Conservation (phyloP, 192 early-diverging fungal species). For the Podila horticola region DNA sequence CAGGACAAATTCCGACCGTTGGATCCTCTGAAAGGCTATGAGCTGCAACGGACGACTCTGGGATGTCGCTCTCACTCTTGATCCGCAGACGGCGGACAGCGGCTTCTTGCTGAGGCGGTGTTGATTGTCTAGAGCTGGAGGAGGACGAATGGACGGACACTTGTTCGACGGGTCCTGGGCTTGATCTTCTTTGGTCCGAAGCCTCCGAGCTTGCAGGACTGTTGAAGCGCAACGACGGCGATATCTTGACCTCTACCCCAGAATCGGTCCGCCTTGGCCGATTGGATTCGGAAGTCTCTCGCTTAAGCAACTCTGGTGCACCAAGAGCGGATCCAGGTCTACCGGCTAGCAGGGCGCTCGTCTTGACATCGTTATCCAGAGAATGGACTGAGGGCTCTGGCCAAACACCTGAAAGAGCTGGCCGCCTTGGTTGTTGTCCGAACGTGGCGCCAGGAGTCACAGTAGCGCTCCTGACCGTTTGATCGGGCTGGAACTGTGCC, state of each 20-base stretch:
- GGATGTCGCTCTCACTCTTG: constrained; percentile 4
- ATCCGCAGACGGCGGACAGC: neutral
- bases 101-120: neutral
- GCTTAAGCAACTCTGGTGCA: too few relatives aligned
- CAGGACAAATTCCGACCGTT: neutral
- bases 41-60: neutral
- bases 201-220: constrained; percentile 6
- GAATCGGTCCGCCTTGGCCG: constrained; percentile 37
- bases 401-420: constrained; percentile 15
- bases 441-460: neutral
- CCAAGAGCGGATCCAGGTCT: neutral
- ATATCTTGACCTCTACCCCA: constrained; percentile 39
- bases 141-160: neutral
- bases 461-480: neutral
- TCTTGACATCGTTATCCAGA: too few relatives aligned
- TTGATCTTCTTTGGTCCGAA: neutral
- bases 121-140: neutral
- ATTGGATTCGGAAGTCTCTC: constrained; percentile 11
- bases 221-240: constrained; percentile 4
- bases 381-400: neutral
- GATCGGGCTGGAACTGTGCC: constrained; percentile 16
- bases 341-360: too few relatives aligned
- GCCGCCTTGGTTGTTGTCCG: constrained; percentile 22
- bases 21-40: constrained; percentile 1
- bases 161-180: constrained; percentile 1